Base-by-base conservation (phyloP, 768 basidiomycete species). In the Tremella yokohamensis region DNA sequence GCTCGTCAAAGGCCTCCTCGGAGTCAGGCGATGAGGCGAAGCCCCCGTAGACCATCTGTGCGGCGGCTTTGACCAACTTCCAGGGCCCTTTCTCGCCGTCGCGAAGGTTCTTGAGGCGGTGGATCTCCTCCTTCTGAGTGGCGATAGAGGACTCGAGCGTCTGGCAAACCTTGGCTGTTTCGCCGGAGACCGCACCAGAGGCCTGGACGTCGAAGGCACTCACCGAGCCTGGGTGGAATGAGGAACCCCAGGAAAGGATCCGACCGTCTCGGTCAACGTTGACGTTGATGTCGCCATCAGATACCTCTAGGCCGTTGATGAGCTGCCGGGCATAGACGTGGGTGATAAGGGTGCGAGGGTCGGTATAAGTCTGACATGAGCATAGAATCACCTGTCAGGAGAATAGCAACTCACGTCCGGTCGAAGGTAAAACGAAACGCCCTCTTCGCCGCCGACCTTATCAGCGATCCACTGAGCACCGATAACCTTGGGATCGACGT, bases 201-300 rank as follows among this genome's bases (percentile, higher is more conserved):
- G 34, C 20, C n/a, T 57, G 53, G 12, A 60, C 19, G 24, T 60
- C 60, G 11, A 11, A 82, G 18, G 22, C 34, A 26, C 34, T 37
- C 7, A 24, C 20, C 2, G 48, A 49, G 3, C 88, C 90, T n/a
- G 81, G 79, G 77, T 84, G 90, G 82, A 93, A 92, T 63, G 90
- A 92, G 73, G 87, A 87, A 45, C 92, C 92, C 67, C 86, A 90
- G 0, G 90, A 92, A 48, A 97, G 70, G 18, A 98, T 83, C 65
- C 82, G 78, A 44, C 90, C 91, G 54, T 88, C 83, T 77, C 86
- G 86, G 42, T 72, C 75, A 76, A 97, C 80, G 79, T 97, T 96
- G 72, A 99, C 78, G 75, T 97, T 97, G 80, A 96, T 84, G 77
- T 96, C 87, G 25, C 88, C 89, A 68, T 96, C 90, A 11, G 83